A percentile compares a stretch with the other conserved stretches of the same genome.
Evolutionary conservation across 495 filamentous ascomycete genomes (phyloP).

Genomic region (Corynascus novoguineensis): DNA sequence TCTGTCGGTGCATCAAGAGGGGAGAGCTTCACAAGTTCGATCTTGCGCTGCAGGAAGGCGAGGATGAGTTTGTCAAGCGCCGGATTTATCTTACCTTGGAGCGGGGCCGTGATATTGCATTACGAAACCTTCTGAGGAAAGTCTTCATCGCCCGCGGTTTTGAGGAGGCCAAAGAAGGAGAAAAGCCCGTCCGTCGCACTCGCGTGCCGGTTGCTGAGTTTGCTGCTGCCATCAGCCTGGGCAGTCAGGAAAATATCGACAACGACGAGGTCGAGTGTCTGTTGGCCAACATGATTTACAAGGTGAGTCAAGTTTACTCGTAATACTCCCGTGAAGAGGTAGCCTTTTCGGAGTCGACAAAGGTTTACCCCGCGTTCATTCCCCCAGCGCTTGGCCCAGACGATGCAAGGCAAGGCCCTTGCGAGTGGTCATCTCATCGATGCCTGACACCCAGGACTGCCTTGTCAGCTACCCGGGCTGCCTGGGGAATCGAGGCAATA

Average conservation of each 20-base stretch:
- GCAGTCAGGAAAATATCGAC: conserved; percentile 61
- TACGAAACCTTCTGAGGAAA: conserved; percentile 85
- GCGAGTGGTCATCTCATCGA: neutral
- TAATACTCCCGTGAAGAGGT: neutral
- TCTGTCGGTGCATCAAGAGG: conserved; percentile 68
- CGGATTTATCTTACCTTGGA: conserved; percentile 94
- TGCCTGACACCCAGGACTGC: neutral
- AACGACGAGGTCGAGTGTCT: conserved; percentile 93
- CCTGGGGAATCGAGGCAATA: conserved; percentile 19
- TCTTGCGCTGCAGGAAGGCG: conserved; percentile 67
- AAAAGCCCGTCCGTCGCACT: conserved; percentile 57
- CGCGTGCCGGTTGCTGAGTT: conserved; percentile 80
- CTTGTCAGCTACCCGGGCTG: neutral
- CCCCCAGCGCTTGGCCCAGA: too few relatives aligned
- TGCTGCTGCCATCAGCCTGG: conserved; percentile 51
- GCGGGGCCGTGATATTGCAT: conserved; percentile 79
- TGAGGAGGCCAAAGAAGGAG: conserved; percentile 62
- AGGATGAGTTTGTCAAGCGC: conserved; percentile 86
- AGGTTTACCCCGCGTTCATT: neutral
- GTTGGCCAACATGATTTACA: conserved; percentile 93
- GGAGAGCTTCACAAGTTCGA: conserved; percentile 85
- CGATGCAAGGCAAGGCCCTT: neutral
- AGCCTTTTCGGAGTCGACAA: neutral
- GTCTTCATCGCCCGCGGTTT: conserved; percentile 79
- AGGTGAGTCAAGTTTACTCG: conserved; percentile 52